Conservation (phyloP, 176 grass and related monocot species). For the Olyra latifolia region DNA sequence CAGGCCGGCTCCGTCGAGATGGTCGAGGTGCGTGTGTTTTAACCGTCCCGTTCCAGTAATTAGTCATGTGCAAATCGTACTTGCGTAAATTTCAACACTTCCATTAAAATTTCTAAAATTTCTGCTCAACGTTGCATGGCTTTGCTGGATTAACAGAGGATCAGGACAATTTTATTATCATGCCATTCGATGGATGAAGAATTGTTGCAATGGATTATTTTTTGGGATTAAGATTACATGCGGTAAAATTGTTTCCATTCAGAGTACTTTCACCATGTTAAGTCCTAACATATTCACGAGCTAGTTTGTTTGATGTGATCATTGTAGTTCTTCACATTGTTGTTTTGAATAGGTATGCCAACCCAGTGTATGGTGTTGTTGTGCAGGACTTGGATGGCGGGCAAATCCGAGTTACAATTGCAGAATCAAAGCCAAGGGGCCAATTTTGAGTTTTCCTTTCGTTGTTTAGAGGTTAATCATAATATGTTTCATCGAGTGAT, state of each 20-base stretch:
- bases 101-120: neutral
- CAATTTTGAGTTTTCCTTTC: conserved; percentile 44
- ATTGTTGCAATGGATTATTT: neutral
- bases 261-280: neutral
- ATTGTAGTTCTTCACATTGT: neutral
- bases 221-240: neutral
- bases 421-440: conserved; percentile 76
- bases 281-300: neutral
- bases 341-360: neutral
- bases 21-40: conserved; percentile 74
- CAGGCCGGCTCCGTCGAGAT: conserved; percentile 86
- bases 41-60: neutral
- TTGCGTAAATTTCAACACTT: neutral
- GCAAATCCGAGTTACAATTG: conserved; percentile 75
- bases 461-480: conserved; percentile 33
- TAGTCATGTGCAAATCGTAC: neutral
- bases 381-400: conserved; percentile 84
- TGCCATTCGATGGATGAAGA: neutral
- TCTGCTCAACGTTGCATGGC: neutral
- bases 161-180: neutral
- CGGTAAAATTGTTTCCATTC: neutral
- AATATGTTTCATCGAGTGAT: too few species aligned
- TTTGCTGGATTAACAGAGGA: too few species aligned
- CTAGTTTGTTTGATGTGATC: neutral
- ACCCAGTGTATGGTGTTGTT: neutral